These are phyloP conservation scores for Polytolypa hystricis DNA, from an alignment of 2,329 filamentous ascomycete species.

Conservation along the genomic window DNA sequence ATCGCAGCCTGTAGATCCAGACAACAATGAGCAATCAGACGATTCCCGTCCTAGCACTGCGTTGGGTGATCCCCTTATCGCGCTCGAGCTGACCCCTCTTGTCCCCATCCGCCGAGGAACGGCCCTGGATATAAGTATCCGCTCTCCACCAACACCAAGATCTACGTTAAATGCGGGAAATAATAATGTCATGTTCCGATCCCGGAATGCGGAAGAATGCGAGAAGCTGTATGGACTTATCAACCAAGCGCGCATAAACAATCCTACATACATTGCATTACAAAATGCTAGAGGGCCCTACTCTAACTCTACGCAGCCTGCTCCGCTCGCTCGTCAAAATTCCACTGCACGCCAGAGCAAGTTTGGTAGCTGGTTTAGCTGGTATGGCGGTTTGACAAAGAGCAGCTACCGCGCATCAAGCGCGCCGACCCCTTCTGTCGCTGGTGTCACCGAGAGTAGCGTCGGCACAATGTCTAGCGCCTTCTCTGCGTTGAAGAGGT, in stretches of 20 bases:
- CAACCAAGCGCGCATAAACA: slow-evolving; percentile 81
- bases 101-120: slow-evolving; percentile 86
- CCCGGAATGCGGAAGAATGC: slow-evolving; percentile 64
- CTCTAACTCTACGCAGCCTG: slow-evolving; percentile 50
- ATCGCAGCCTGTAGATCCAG: slow-evolving; percentile 13
- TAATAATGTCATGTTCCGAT: slow-evolving; percentile 89
- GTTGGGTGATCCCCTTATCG: slow-evolving; percentile 44
- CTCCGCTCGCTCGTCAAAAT: slow-evolving; percentile 38
- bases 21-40: slow-evolving; percentile 6
- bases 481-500: slow-evolving; percentile 64
- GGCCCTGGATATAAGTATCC: slow-evolving; percentile 84
- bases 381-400: slow-evolving; percentile 36
- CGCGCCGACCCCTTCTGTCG: slow-evolving; percentile 43
- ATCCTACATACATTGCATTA: slow-evolving; percentile 74
- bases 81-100: slow-evolving; percentile 78
- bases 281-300: slow-evolving; percentile 56
- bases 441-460: slow-evolving; percentile 60
- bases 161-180: slow-evolving; percentile 59
- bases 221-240: slow-evolving; percentile 74
- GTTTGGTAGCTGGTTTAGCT: slow-evolving; percentile 35
- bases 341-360: slow-evolving; percentile 31
- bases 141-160: slow-evolving; percentile 66
- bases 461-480: slow-evolving; percentile 67
- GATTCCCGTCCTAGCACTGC: neutral
- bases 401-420: slow-evolving; percentile 48